These are phyloP conservation scores for Rhodomyrtus tomentosa DNA, from an alignment of 345 rosid genomes.

Conservation along the genomic window DNA sequence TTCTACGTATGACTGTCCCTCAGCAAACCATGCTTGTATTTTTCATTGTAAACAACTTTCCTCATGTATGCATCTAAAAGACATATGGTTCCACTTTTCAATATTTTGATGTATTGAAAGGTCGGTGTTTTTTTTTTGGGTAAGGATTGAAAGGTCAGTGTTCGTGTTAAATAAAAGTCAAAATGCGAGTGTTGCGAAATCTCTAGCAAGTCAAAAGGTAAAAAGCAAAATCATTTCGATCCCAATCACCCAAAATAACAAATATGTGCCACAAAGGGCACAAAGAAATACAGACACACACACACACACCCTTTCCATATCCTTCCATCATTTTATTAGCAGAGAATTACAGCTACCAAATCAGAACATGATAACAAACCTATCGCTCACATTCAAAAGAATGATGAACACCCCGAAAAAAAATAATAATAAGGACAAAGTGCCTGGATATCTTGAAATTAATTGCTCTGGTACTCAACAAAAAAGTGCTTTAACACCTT, in stretches of 20 bases:
- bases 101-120: not conserved
- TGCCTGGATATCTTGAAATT: not conserved
- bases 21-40: not conserved
- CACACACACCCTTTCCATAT: not conserved
- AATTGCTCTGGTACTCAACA: not conserved
- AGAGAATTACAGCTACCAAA: not conserved
- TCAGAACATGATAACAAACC: not conserved
- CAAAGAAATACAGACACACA: not conserved
- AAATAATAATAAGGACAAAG: not conserved
- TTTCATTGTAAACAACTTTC: not conserved
- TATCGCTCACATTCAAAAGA: not conserved
- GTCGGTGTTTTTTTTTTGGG: too few relatives aligned
- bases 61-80: not conserved
- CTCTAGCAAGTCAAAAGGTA: not conserved
- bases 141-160: not conserved
- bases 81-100: not conserved
- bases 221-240: not conserved
- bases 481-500: conserved; percentile 1
- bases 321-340: not conserved
- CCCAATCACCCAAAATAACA: not conserved
- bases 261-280: not conserved
- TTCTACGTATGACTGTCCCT: not conserved
- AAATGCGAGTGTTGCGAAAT: not conserved
- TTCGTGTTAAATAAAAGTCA: not conserved
- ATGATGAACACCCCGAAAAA: not conserved